These are phyloP conservation scores for Pezicula carpinea DNA, from an alignment of 2,329 filamentous ascomycete genomes.

Conservation along the genomic window DNA sequence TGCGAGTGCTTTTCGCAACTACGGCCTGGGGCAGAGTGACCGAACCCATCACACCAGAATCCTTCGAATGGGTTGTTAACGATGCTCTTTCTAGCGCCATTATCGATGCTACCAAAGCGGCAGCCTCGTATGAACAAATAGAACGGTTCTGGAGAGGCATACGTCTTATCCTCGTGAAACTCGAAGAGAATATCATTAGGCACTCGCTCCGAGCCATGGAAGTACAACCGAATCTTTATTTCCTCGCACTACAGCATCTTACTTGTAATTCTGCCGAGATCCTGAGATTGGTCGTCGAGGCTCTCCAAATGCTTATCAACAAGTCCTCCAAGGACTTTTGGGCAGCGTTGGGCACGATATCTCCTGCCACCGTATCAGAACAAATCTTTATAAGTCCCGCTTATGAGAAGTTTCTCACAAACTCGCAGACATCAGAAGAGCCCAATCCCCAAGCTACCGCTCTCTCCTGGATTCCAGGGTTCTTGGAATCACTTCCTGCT, in stretches of 20 bases:
- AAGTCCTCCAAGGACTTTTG: conserved; percentile 80
- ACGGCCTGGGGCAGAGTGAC: conserved; percentile 64
- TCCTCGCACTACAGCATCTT: conserved; percentile 53
- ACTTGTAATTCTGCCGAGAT: conserved; percentile 47
- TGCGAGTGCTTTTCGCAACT: conserved; percentile 61
- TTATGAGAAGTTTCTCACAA: conserved; percentile 55
- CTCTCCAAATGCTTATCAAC: conserved; percentile 65
- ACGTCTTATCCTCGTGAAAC: conserved; percentile 64
- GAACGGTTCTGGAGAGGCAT: conserved; percentile 77
- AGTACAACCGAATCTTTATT: conserved; percentile 68
- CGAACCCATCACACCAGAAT: conserved; percentile 58
- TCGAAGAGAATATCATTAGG: conserved; percentile 71
- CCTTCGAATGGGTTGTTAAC: conserved; percentile 85
- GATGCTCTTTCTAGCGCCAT: conserved; percentile 67
- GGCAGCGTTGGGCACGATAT: conserved; percentile 79
- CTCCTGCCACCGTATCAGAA: conserved; percentile 77
- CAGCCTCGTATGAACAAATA: conserved; percentile 46
- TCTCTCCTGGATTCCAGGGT: conserved; percentile 73
- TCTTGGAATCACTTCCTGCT: conserved; percentile 71
- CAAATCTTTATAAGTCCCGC: conserved; percentile 71
- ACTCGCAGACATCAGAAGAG: conserved; percentile 49
- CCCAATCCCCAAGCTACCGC: conserved; percentile 54
- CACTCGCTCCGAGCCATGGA: conserved; percentile 77
- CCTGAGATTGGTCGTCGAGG: conserved; percentile 64
- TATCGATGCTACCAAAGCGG: conserved; percentile 51